phyloP scores from a whole-genome alignment of 768 basidiomycete species.

The Vishniacozyma victoriae region DNA sequence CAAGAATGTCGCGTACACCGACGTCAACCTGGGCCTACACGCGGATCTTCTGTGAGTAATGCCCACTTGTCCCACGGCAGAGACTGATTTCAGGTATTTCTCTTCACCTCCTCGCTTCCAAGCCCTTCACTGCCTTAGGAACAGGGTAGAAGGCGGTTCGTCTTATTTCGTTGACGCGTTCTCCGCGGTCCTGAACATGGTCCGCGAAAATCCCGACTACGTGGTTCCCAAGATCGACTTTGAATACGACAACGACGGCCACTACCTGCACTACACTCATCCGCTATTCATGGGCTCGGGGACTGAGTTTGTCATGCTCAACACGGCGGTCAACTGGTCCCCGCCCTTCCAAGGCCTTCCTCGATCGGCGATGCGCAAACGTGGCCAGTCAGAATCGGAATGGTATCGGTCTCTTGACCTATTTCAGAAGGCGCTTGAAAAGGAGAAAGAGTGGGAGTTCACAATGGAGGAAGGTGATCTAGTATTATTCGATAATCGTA shows the following conservation, averaged over 20 bases:
- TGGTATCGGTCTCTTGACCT: conserved; percentile 45
- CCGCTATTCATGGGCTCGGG: conserved; percentile 74
- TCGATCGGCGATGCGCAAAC: neutral
- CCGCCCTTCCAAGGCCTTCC: conserved; percentile 86
- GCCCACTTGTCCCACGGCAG: neutral
- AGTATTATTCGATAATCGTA: conserved; percentile 84
- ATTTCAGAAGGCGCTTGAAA: conserved; percentile 55
- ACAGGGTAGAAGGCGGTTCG: conserved; percentile 71
- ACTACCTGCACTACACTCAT: conserved; percentile 68
- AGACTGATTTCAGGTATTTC: conserved; percentile 62
- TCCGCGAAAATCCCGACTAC: conserved; percentile 59
- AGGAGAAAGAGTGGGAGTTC: conserved; percentile 63
- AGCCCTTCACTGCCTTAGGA: conserved; percentile 81
- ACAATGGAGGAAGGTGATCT: conserved; percentile 74
- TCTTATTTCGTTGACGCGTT: conserved; percentile 84
- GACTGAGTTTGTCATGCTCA: conserved; percentile 20
- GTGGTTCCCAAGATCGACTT: conserved; percentile 65
- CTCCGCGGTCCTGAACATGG: conserved; percentile 56
- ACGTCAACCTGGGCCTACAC: conserved; percentile 78
- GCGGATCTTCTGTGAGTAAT: conserved; percentile 81
- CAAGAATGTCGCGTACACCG: conserved; percentile 90
- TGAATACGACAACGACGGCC: conserved; percentile 84
- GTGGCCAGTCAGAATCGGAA: neutral
- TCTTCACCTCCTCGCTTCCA: conserved; percentile 87
- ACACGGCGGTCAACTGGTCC: conserved; percentile 72